Evolutionary conservation across 805 yeast genomes (phyloP), one percentile per base, ranked within the genome.

Genomic region (Nakazawaea populi): DNA sequence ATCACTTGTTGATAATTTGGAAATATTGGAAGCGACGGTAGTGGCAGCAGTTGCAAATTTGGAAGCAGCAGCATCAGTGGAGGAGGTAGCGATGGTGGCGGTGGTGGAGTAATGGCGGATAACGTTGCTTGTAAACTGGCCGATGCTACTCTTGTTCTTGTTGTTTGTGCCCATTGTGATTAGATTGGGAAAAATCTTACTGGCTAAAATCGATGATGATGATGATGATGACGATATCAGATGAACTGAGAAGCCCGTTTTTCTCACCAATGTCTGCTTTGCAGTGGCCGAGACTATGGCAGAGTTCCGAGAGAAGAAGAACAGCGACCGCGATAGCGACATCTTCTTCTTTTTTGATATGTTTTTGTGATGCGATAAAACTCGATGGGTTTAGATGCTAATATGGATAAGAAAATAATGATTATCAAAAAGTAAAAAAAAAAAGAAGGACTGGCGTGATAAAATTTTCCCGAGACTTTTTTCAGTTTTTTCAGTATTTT

Each of bases 251-350:
- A 32, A 38, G 42, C 24, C 14, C 44, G 38, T 44, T 24, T 44
- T 42, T 24, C 38, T 41, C 39, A 41, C 34, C 31, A 42, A 14
- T 28, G 8, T 49, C 24, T 28, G 47, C 28, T 31, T 40, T 4
- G 43, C 12, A 24, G 36, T 35, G 36, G 43, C 45, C 5, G 49
- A 37, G 14, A 40, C 3, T 10, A 80, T 75, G 28, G 77, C 66
- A 4, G 77, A 58, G 65, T 82, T 83, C 60, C 71, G 73, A 54
- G 81, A 71, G 64, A 83, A 82, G 70, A 77, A 82, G 65, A 80
- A 79, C 70, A 77, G 76, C 5, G 82, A 69, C 60, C 74, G 74
- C 44, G 80, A 74, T 46, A 82, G 64, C 58, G 62, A 60, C 68
- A 61, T 63, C 27, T 18, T 18, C 24, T 18, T 18, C 24, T 18